Evolutionary conservation across 1,139 yeast species (phyloP).

Genomic region (Magnusiomyces paraingens): DNA sequence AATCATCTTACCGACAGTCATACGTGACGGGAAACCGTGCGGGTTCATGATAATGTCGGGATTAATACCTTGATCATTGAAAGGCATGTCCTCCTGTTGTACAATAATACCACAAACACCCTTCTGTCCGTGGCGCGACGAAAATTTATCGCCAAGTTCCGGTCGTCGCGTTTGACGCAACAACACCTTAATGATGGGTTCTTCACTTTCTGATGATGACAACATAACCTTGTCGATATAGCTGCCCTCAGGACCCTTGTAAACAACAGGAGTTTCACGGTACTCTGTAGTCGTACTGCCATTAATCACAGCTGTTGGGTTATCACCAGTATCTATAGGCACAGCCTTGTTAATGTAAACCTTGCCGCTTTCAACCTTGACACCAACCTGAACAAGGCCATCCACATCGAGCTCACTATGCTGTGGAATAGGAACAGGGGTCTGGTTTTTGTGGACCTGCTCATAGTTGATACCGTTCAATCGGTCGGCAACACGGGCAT

Average conservation of each 20-base stretch:
- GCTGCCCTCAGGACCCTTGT: conserved; percentile 92
- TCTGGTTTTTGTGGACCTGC: conserved; percentile 34
- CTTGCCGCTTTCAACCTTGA: conserved; percentile 84
- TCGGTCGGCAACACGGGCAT: conserved; percentile 89
- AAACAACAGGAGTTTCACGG: conserved; percentile 85
- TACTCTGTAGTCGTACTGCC: conserved; percentile 41
- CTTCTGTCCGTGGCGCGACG: conserved; percentile 96
- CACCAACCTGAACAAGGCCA: conserved; percentile 96
- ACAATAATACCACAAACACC: conserved; percentile 99
- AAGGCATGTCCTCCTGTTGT: conserved; percentile 94
- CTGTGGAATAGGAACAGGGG: conserved; percentile 63
- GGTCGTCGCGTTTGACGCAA: conserved; percentile 96
- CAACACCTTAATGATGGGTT: conserved; percentile 84
- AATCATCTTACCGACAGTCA: conserved; percentile 99
- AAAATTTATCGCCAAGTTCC: conserved; percentile 94
- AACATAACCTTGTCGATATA: conserved; percentile 97
- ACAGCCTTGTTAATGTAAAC: conserved; percentile 89
- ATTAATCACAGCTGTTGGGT: conserved; percentile 20
- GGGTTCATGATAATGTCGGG: conserved; percentile 99
- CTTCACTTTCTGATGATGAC: conserved; percentile 92
- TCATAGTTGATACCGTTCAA: conserved; percentile 88
- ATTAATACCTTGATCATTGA: conserved; percentile 78
- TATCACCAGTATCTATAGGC: conserved; percentile 79
- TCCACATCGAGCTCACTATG: conserved; percentile 87
- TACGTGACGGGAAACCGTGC: conserved; percentile 98